Evolutionary conservation across 805 yeast species (phyloP), one percentile per base, ranked within the genome.

Genomic region (Henningerozyma blattae): DNA sequence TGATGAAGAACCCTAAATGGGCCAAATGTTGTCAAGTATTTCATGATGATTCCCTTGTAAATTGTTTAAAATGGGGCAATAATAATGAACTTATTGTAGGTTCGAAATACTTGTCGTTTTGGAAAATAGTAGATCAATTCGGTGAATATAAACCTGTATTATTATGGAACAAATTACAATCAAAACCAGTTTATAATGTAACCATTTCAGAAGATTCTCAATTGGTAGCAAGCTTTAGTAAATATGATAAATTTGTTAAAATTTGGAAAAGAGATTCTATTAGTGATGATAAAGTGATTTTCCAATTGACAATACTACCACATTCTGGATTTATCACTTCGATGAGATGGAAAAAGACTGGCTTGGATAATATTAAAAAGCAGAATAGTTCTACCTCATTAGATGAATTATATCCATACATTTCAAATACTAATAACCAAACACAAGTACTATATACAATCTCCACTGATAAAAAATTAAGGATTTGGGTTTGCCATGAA

Each of bases 221-320:
- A 33, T 63, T 76, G 29, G 72, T 86, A 15, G 80, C 86, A 7
- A 68, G 78, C 32, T 65, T 70, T 26, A 76, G 81, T 0, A 61
- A 60, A 27, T 71, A 67, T 50, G 94, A 84, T 51, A 63, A 64
- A 24, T 60, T 80, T 12, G 75, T 83, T 19, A 84, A 83, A 48
- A 63, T 84, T 2, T 87, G 95, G 94, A 66, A 75, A 34, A 61
- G 95, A 33, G 64, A 75, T 6, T 69, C 79, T 6, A 82, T 75
- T 47, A 85, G 80, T 22, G 67, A 68, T 18, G 74, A 71, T 24
- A 67, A 73, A 27, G 66, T 77, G 5, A 65, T 67, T 18, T 85
- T 84, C 50, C 91, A 80, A 45, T 59, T 84, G 40, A 59, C 73
- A 0, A 77, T 80, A 45, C 56, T 85, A 16, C 66, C 72, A n/a